Base-by-base conservation (phyloP, 2,329 filamentous ascomycete genomes). In the Fusarium scirpi region DNA sequence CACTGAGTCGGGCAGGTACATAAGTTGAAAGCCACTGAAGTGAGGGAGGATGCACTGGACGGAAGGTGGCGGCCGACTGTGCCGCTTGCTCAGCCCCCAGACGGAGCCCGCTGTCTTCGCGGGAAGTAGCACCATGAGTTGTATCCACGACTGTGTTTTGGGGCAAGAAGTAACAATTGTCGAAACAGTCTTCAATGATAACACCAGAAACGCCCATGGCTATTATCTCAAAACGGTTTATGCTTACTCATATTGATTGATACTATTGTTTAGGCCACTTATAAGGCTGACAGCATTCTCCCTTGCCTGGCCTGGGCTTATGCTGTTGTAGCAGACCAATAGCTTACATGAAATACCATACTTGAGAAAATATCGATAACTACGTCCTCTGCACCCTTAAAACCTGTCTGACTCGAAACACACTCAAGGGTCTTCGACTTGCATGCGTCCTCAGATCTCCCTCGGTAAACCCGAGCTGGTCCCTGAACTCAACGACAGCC, bases 31-130 rank as follows among this genome's bases (percentile, higher is more conserved):
- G 47, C 65, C 67, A 67, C 53, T 70, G 62, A 40, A 44, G 46
- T 38, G 34, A 38, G 34, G 34, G 34, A 38, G 34, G 18, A 38
- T 38, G 34, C 18, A 38, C 34, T 38, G n/a, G 29, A 34, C 15
- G 32, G 40, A 48, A 55, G 51, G 67, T 70, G 54, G 65, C 63
- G 62, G 63, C 16, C 44, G 67, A 32, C 62, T 56, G 67, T 47
- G 67, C 68, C 68, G 68, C 64, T 56, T 52, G 59, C 45, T 45
- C 61, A 58, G 59, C 55, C 58, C 40, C 38, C 38, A 61, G 44
- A 8, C n/a, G 49, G 53, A 53, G 12, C 8, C 18, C 27, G 45
- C 12, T 47, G 25, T 30, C n/a, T 27, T 47, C n/a, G 20, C n/a
- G 16, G 13, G n/a, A 40, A 43, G 34, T 18, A 32, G 24, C 32